phyloP scores from a whole-genome alignment of 768 basidiomycete genomes.

The Leccinum olivaceopallidum region DNA sequence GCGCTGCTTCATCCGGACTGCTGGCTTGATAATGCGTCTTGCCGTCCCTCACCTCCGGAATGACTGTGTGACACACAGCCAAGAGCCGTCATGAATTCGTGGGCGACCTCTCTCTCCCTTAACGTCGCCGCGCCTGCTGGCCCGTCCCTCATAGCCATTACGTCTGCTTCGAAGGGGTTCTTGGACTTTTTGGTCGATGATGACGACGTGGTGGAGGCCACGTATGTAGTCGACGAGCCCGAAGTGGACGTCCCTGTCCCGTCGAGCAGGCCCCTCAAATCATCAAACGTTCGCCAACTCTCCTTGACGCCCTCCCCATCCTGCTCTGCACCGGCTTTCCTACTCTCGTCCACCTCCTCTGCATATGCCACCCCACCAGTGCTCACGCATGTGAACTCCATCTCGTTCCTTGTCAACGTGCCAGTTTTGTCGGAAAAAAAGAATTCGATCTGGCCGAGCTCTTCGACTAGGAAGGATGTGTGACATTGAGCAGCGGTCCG shows the following conservation, averaged over 20 bases:
- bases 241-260: conserved; percentile 23
- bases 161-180: conserved; percentile 58
- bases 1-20: conserved; percentile 95
- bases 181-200: conserved; percentile 26
- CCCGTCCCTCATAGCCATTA: conserved; percentile 10
- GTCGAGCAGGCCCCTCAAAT: conserved; percentile 60
- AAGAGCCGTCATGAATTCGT: conserved; percentile 81
- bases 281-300: conserved; percentile 79
- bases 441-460: conserved; percentile 97
- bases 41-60: conserved; percentile 87
- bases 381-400: conserved; percentile 93
- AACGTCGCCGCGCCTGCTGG: background rate
- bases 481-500: conserved; percentile 93
- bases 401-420: conserved; percentile 95
- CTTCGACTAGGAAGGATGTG: conserved; percentile 98
- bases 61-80: conserved; percentile 97
- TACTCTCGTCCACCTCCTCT: conserved; percentile 86
- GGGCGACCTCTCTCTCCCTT: conserved; percentile 52
- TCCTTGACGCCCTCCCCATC: conserved; percentile 39
- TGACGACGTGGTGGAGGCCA: background rate
- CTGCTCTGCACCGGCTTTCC: conserved; percentile 57
- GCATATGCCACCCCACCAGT: conserved; percentile 90
- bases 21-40: conserved; percentile 95
- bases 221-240: background rate
- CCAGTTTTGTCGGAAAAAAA: conserved; percentile 96